Evolutionary conservation across 805 yeast species (phyloP).

Genomic region (Candida silvicultrix): DNA sequence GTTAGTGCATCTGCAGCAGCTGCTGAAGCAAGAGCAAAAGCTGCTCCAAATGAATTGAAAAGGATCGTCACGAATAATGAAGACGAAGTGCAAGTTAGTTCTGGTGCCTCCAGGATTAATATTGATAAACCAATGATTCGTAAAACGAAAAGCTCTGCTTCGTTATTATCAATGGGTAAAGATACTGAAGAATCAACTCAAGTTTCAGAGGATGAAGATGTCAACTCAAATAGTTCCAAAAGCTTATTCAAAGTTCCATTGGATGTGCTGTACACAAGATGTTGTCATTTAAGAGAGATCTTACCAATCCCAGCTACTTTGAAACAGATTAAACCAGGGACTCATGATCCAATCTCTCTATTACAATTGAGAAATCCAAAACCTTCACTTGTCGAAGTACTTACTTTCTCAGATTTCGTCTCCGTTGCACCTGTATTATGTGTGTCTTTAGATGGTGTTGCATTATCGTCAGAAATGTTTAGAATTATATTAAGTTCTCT

Average conservation of each 20-base stretch:
- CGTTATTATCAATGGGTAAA: slow-evolving; percentile 17
- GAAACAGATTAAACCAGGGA: slow-evolving; percentile 68
- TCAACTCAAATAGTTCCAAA: slow-evolving; percentile 2
- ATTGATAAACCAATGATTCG: slow-evolving; percentile 39
- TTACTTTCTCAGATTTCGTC: slow-evolving; percentile 82
- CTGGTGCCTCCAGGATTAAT: slow-evolving; percentile 27
- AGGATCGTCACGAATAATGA: slow-evolving; percentile 27
- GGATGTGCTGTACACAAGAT: slow-evolving; percentile 80
- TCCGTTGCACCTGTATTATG: slow-evolving; percentile 79
- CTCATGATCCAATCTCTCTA: slow-evolving; percentile 75
- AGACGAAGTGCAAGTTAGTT: slow-evolving; percentile 30
- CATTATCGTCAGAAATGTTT: slow-evolving; percentile 69
- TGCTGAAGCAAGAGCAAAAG: slow-evolving; percentile 30
- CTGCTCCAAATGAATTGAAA: slow-evolving; percentile 24
- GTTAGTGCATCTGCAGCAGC: slow-evolving; percentile 32
- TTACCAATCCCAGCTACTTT: slow-evolving; percentile 87
- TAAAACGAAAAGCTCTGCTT: slow-evolving; percentile 25
- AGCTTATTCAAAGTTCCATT: slow-evolving; percentile 31
- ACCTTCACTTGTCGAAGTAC: slow-evolving; percentile 83
- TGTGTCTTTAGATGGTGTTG: slow-evolving; percentile 74
- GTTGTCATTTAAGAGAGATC: slow-evolving; percentile 89
- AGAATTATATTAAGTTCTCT: slow-evolving; percentile 62
- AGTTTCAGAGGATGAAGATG: slow-evolving; percentile 12
- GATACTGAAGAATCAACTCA: neutral
- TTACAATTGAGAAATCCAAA: slow-evolving; percentile 76